These are phyloP conservation scores for Nicotiana undulata DNA, from an alignment of 257 asterid genomes.

Conservation along the genomic window DNA sequence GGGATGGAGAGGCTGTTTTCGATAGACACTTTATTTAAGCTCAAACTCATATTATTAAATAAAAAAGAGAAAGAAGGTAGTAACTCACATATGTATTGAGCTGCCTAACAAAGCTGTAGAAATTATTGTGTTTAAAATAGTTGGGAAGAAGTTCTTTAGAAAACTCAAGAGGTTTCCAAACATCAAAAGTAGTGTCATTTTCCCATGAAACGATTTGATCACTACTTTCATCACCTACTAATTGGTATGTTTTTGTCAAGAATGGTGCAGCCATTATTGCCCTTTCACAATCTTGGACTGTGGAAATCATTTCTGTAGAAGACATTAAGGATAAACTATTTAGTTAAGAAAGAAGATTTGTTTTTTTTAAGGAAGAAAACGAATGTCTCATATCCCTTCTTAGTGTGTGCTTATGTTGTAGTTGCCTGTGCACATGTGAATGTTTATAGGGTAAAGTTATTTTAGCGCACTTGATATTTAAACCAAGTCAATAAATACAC, in stretches of 20 bases:
- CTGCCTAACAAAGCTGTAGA: conserved; percentile 12
- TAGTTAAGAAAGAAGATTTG: neutral
- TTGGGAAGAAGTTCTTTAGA: conserved; percentile 14
- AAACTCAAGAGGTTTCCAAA: conserved; percentile 12
- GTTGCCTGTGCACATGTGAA: neutral
- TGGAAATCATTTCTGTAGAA: neutral
- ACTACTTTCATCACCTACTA: conserved; percentile 13
- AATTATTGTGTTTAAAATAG: too few relatives aligned
- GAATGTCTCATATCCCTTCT: neutral
- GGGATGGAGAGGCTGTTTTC: too few relatives aligned
- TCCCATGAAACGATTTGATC: conserved; percentile 16
- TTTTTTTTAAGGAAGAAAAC: neutral
- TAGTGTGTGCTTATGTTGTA: neutral
- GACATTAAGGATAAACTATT: neutral
- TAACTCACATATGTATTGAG: conserved; percentile 12
- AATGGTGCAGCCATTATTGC: conserved; percentile 7
- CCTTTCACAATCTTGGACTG: neutral
- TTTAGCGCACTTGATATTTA: too few relatives aligned
- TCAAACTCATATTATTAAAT: too few relatives aligned
- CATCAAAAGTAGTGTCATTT: conserved; percentile 12
- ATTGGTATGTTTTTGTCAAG: conserved; percentile 12
- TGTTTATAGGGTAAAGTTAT: too few relatives aligned
- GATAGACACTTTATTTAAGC: too few relatives aligned
- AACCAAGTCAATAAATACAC: too few relatives aligned
- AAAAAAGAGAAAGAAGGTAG: too few relatives aligned